Evolutionary conservation across 2,329 filamentous ascomycete species (phyloP), one percentile per base, ranked within the genome.

Genomic region (Trichoderma sp.): DNA sequence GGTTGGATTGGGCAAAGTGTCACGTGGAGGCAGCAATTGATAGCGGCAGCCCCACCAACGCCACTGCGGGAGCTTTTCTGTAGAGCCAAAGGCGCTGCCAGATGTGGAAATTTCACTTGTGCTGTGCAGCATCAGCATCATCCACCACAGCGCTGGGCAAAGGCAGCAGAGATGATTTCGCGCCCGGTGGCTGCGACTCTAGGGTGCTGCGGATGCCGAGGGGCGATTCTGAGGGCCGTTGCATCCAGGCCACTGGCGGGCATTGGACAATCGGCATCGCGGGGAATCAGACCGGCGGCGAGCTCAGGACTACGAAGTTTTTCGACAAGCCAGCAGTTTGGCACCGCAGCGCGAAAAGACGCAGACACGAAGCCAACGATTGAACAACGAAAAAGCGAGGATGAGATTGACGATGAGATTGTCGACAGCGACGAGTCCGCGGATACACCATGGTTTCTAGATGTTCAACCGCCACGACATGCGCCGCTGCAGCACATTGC

Each of bases 371-470:
- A 28, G 8, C 7, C 34, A 14, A 39, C n/a, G 28, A 53, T n/a
- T 21, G 58, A 71, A 9, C 28, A n/a, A 21, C 58, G 39, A 5
- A 36, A 43, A 30, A 53, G 73, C 18, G 36, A 62, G 7, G 71
- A 72, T 14, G 72, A 74, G 12, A 9, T 26, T 53, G 36, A 60
- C 7, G 71, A 72, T 15, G 72, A 74, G 14, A 9, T 30, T 26
- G 12, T 60, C 2, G 69, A 79, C 6, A 75, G 80, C 6, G 77
- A 81, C 2, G 58, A 78, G 11, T 76, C 89, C 8, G 77, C 81
- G 4, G 70, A 79, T 14, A 81, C 90, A 8, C 93, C 93, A 6
- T 98, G 96, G 96, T 98, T 98, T 81, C 89, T 97, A 32, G 90
- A 96, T 78, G 90, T 93, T 75, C 88, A 93, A 56, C 83, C 87